phyloP scores from a whole-genome alignment of 1,284 basidiomycete species.

The Polyporus tsugae region DNA sequence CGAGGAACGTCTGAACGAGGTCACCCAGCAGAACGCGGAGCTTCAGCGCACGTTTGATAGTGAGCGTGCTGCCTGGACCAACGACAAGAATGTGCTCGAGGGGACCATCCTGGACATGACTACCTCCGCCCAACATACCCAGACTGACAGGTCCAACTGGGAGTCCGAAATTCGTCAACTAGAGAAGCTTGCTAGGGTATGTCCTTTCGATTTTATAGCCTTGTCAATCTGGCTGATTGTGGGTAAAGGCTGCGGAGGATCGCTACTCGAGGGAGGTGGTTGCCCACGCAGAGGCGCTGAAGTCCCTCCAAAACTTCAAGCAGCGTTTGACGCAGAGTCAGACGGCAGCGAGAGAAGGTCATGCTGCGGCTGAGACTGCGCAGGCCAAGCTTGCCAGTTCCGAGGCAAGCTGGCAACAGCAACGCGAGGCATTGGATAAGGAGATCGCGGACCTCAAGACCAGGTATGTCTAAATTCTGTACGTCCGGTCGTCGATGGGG shows the following conservation, averaged over 20 bases:
- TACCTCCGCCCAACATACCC: conserved; percentile 70
- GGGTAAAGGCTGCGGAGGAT: conserved; percentile 74
- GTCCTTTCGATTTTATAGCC: too few relatives aligned
- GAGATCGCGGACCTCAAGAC: conserved; percentile 77
- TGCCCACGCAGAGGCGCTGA: conserved; percentile 85
- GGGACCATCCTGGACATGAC: conserved; percentile 80
- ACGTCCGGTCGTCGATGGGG: not conserved
- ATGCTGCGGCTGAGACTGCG: conserved; percentile 75
- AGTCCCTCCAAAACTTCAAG: conserved; percentile 71
- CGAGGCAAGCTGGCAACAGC: conserved; percentile 82
- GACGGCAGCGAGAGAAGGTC: conserved; percentile 60
- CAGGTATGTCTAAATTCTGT: conserved; percentile 53
- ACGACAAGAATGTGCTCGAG: conserved; percentile 83
- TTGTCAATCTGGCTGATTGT: not conserved
- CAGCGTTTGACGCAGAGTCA: conserved; percentile 65
- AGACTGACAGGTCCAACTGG: conserved; percentile 67
- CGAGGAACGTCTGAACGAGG: conserved; percentile 63
- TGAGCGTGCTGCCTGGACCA: conserved; percentile 73
- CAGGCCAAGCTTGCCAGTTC: conserved; percentile 74
- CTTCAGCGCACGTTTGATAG: conserved; percentile 70
- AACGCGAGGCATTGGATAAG: conserved; percentile 80
- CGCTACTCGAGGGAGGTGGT: conserved; percentile 85
- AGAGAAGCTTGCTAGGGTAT: conserved; percentile 76
- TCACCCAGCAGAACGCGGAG: conserved; percentile 61
- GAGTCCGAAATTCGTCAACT: conserved; percentile 72